Conservation (phyloP, 2,329 filamentous ascomycete species). For the Scytalidium sp. region DNA sequence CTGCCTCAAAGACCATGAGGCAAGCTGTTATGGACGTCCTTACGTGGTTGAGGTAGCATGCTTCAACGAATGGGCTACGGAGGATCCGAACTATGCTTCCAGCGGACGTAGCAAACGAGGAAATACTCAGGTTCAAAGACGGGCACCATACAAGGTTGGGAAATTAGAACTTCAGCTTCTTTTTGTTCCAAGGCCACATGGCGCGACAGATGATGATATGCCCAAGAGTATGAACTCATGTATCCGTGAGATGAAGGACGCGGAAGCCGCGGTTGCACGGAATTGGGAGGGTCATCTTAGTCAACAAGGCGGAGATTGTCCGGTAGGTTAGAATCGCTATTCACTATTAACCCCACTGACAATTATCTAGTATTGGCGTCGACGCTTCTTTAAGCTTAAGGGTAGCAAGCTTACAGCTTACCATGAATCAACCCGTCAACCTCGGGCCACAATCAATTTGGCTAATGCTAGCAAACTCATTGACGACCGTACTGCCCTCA, state of each 20-base stretch:
- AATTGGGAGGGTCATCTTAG: conserved; percentile 88
- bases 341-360: conserved; percentile 34
- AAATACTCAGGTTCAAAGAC: conserved; percentile 66
- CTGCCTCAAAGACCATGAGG: conserved; percentile 88
- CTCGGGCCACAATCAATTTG: conserved; percentile 94
- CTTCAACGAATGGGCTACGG: conserved; percentile 98
- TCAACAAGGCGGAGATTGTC: conserved; percentile 96
- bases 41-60: conserved; percentile 86
- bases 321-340: conserved; percentile 59
- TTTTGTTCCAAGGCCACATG: conserved; percentile 90
- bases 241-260: conserved; percentile 87
- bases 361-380: conserved; percentile 82
- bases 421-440: conserved; percentile 92
- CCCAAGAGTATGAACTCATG: conserved; percentile 99
- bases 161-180: conserved; percentile 92
- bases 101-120: conserved; percentile 94
- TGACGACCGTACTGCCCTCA: conserved; percentile 81
- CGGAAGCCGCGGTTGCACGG: conserved; percentile 74
- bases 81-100: conserved; percentile 73
- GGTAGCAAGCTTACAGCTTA: conserved; percentile 92
- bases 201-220: conserved; percentile 88
- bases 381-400: conserved; percentile 92
- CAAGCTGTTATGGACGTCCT: conserved; percentile 81
- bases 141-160: conserved; percentile 94
- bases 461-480: conserved; percentile 90